Evolutionary conservation across 495 filamentous ascomycete species (phyloP).

Genomic region (Xylaria venustula): DNA sequence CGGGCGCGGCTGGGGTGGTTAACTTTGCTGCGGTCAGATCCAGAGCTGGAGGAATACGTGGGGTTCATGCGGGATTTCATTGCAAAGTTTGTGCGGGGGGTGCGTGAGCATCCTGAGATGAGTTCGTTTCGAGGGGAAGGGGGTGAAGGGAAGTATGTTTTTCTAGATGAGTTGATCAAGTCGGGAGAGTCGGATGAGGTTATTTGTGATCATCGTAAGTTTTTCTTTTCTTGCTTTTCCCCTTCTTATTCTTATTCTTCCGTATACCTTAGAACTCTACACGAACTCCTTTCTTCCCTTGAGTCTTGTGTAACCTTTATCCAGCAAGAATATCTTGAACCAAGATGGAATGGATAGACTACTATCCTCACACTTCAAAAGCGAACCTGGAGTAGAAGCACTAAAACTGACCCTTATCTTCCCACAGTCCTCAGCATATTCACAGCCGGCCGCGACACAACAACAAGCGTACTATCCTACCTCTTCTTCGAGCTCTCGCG

Average conservation of each 20-base stretch:
- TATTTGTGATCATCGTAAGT: constrained; percentile 36
- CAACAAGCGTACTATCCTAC: constrained; percentile 55
- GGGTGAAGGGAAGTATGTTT: constrained; percentile 43
- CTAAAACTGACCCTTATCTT: background rate
- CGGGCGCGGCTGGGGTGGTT: constrained; percentile 54
- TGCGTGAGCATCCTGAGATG: constrained; percentile 19
- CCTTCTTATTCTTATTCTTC: background rate
- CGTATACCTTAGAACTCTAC: too few species aligned
- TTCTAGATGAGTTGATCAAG: constrained; percentile 50
- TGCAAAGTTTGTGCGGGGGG: constrained; percentile 39
- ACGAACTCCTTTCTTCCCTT: too few species aligned
- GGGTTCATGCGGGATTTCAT: constrained; percentile 42
- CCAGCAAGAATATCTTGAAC: too few species aligned
- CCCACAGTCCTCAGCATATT: constrained; percentile 13
- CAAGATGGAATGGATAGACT: too few species aligned
- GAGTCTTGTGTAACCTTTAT: too few species aligned
- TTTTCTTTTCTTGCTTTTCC: background rate
- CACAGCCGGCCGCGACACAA: constrained; percentile 59
- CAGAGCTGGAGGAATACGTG: constrained; percentile 43
- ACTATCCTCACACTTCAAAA: background rate
- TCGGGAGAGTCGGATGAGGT: constrained; percentile 32
- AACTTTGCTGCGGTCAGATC: constrained; percentile 49
- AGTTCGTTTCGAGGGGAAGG: background rate
- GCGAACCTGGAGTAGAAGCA: background rate
- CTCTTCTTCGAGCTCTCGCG: constrained; percentile 63